Evolutionary conservation across 306 rosid genomes (phyloP), one percentile per base, ranked within the genome.

Genomic region (Cicer cuneatum): DNA sequence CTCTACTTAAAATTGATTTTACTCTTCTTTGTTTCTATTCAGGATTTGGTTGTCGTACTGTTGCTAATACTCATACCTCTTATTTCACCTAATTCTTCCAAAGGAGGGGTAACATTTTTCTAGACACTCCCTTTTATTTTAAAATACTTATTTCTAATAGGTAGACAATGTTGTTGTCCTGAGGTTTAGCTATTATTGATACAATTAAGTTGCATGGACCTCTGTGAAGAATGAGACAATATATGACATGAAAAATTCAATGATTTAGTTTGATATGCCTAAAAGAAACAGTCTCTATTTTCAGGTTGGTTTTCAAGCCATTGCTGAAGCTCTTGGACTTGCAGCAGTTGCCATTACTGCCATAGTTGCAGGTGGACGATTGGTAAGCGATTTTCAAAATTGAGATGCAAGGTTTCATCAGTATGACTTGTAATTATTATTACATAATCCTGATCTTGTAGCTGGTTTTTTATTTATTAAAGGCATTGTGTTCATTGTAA

Each of bases 301-400:
- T 78, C 90, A 95, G 99, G 82, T 92, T 84, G 99, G 99, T 78
- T 92, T 95, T 82, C 99, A 95, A 90, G 98, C 99, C 80, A 95
- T 95, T 81, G 99, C 99, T 83, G 99, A 95, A 90, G 99, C 98
- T 84, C 98, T 92, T 82, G 98, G 99, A 78, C 86, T 95, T 87
- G 99, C 99, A 78, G 99, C 90, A n/a, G n/a, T n/a, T n/a, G n/a
- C n/a, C n/a, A n/a, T n/a, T n/a, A n/a, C n/a, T n/a, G n/a, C n/a
- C n/a, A n/a, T n/a, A n/a, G n/a, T n/a, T n/a, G n/a, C n/a, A n/a
- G n/a, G n/a, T n/a, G n/a, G n/a, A n/a, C n/a, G n/a, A n/a, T n/a
- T n/a, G n/a, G n/a, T n/a, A n/a, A n/a, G n/a, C n/a, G n/a, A n/a
- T n/a, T n/a, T n/a, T n/a, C n/a, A n/a, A n/a, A n/a, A n/a, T n/a